Percentiles rank a stretch among this genome's conserved stretches.
phyloP scores from a whole-genome alignment of 2,329 filamentous ascomycete species.

The Drechslerella dactyloides region DNA sequence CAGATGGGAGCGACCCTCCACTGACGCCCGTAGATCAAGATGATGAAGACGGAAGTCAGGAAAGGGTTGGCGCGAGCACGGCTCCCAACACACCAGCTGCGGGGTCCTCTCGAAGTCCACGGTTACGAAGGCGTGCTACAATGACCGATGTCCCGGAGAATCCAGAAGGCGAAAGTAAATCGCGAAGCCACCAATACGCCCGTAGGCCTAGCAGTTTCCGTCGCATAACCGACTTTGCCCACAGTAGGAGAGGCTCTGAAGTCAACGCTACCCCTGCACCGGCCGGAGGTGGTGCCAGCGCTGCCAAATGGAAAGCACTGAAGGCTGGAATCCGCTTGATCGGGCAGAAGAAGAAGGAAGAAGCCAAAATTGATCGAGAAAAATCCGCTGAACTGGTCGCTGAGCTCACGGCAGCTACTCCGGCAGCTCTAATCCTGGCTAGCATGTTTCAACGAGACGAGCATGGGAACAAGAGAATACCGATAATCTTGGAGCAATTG shows the following conservation, averaged over 20 bases:
- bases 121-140: slow-evolving; percentile 59
- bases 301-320: slow-evolving; percentile 88
- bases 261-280: slow-evolving; percentile 53
- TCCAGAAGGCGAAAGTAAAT: slow-evolving; percentile 19
- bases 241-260: slow-evolving; percentile 57
- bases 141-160: slow-evolving; percentile 61
- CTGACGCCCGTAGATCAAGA: slow-evolving; percentile 39
- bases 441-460: slow-evolving; percentile 99
- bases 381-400: slow-evolving; percentile 97
- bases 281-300: slow-evolving; percentile 63
- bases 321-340: slow-evolving; percentile 83
- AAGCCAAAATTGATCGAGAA: slow-evolving; percentile 83
- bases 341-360: slow-evolving; percentile 78
- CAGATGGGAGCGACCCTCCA: slow-evolving; percentile 21
- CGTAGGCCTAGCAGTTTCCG: slow-evolving; percentile 57
- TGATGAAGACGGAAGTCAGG: slow-evolving; percentile 38
- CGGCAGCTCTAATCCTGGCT: slow-evolving; percentile 89
- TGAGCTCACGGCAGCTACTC: slow-evolving; percentile 87
- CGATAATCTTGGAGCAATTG: slow-evolving; percentile 91
- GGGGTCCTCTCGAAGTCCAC: slow-evolving; percentile 7
- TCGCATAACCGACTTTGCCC: slow-evolving; percentile 61
- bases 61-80: slow-evolving; percentile 25
- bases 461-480: slow-evolving; percentile 91
- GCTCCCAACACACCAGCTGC: slow-evolving; percentile 31
- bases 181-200: slow-evolving; percentile 24